Base-by-base conservation (phyloP, 2,329 filamentous ascomycete species). In the Exophiala sideris region DNA sequence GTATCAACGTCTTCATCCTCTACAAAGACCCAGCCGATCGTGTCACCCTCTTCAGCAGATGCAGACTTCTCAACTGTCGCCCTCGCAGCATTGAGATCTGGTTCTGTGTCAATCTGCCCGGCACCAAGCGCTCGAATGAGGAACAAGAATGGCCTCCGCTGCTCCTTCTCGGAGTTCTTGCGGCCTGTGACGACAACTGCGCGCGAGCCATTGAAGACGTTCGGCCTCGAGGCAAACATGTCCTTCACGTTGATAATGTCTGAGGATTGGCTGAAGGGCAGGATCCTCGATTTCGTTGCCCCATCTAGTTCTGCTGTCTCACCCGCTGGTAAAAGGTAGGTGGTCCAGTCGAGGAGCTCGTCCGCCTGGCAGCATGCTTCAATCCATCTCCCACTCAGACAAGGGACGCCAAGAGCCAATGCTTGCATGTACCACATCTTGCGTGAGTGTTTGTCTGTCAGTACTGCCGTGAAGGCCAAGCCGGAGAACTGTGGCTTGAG, bases 351-450 rank as follows among this genome's bases (percentile, higher is more conserved):
- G 0, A 95, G 71, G 0, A 92, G 71, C 6, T 72, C 67, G 5
- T 77, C 75, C 32, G 82, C 81, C 1, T 77, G 70, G 2, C 92
- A 70, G 58, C 89, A 96, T 46, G 87, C 81, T 21, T 82, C 78
- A 45, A 95, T 76, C 92, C 94, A 99, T 50, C 86, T 85, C 5
- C 84, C 81, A 5, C 89, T 87, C 1, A 99, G 77, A 65, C 91
- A 96, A 0, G 94, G 94, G 0, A 99, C 73, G 1, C 89, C 90
- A 0, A 99, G 80, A 0, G 94, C 91, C 2, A 99, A 80, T 0
- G 94, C 94, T 72, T 97, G 91, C 79, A 97, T 88, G 69, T 94
- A 96, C 68, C 97, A 99, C 46, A 85, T 82, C 59, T 90, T 91
- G 44, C 92, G 84, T 5, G 88, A 94, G 68, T 96, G 88, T 3